Base-by-base conservation (phyloP, 768 basidiomycete species). In the Scleroderma bovista region DNA sequence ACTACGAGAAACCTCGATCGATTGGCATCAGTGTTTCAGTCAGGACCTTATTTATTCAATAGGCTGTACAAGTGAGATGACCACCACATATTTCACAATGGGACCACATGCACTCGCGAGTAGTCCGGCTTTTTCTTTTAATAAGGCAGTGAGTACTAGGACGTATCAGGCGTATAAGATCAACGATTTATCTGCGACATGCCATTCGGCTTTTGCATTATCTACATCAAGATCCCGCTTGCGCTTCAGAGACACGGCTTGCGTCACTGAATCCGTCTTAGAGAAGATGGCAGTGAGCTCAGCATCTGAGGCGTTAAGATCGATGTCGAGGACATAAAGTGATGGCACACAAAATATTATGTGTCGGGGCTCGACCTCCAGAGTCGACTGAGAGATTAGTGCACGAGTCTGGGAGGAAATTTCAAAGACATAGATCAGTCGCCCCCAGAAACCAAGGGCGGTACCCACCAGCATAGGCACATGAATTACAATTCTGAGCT, bases 321-420 rank as follows among this genome's bases (percentile, higher is more conserved):
- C 69, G 50, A 88, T 67, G 56, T 86, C 81, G 23, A 89, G 68
- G 34, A 60, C 54, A 46, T 75, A 79, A 31, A 69, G 59, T 20
- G 59, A 53, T 15, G 83, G 81, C 24, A 84, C 57, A 38, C 66
- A 56, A 15, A 90, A 60, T 9, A 80, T 63, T 33, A 90, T 50
- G 15, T 84, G 75, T 17, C 78, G 72, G 0, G 78, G 70, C 55
- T 86, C 85, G n/a, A 90, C 52, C 51, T 88, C 85, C 9, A 90
- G 77, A 0, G 75, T 75, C 3, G 83, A 72, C 2, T 63, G 53
- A 19, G 72, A 54, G 46, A 85, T 72, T 33, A 70, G 55, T 33
- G 71, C 55, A 45, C 62, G 76, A 9, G 76, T 78, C 82, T 86
- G 55, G 49, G 41, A 51, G 34, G 36, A 17, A 19, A 39, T 46